Evolutionary conservation across 179 eudicot species (phyloP).

Genomic region (Carnegiea gigantea): DNA sequence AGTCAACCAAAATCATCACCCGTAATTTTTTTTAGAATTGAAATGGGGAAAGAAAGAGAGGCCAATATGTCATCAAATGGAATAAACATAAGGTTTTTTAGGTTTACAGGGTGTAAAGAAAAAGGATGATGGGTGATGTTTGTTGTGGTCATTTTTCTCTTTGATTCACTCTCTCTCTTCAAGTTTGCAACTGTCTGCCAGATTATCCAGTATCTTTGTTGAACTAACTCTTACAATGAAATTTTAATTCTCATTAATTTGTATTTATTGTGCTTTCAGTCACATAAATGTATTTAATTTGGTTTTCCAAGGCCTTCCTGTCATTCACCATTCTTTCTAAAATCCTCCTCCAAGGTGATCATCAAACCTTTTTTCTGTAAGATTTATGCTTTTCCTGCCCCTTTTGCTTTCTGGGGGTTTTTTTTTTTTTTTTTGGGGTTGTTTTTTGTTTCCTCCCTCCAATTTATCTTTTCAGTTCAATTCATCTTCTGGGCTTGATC

Average conservation of each 20-base stretch:
- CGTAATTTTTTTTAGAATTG: too few species aligned
- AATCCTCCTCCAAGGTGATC: constrained; percentile 16
- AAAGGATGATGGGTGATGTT: not conserved
- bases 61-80: not conserved
- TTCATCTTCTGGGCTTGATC: not conserved
- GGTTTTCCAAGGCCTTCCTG: not conserved
- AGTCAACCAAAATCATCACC: constrained; percentile 2
- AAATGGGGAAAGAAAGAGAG: not conserved
- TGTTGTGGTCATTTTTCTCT: constrained; percentile 12
- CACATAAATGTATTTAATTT: constrained; percentile 14
- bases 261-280: not conserved
- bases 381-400: not conserved
- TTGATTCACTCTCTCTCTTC: not conserved
- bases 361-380: constrained; percentile 5
- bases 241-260: not conserved
- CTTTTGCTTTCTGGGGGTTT: constrained; percentile 1
- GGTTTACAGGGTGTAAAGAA: constrained; percentile 5
- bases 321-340: not conserved
- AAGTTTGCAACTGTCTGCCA: constrained; percentile 4
- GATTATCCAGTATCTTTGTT: constrained; percentile 3
- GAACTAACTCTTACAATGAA: constrained; percentile 1
- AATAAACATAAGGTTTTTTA: not conserved
- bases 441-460: too few species aligned
- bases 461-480: not conserved
- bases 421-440: not conserved